A percentile compares a stretch with the other conserved stretches of the same genome.
Evolutionary conservation across 1,139 yeast species (phyloP).

Genomic region (Zhuliangozyma parablackwelliae): DNA sequence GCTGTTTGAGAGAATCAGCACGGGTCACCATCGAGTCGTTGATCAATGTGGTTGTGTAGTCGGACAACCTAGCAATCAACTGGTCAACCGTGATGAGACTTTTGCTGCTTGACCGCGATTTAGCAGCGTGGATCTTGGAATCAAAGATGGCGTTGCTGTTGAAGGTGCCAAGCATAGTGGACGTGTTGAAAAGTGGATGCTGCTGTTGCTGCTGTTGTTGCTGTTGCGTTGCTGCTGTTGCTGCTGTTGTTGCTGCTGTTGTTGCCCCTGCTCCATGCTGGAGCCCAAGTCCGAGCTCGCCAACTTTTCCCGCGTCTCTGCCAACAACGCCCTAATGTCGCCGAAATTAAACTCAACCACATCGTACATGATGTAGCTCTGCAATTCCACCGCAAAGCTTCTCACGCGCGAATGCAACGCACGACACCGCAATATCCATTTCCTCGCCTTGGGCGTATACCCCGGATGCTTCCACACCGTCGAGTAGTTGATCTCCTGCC

Average conservation of each 20-base stretch:
- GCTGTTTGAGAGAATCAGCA: constrained; percentile 47
- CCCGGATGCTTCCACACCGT: constrained; percentile 59
- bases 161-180: constrained; percentile 2
- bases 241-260: too few relatives aligned
- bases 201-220: neutral
- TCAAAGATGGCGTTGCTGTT: constrained; percentile 29
- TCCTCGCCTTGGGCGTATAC: constrained; percentile 37
- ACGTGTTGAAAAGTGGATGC: neutral
- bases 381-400: constrained; percentile 53
- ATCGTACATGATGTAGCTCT: constrained; percentile 54
- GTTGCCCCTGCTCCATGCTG: too few relatives aligned
- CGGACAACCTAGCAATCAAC: constrained; percentile 48
- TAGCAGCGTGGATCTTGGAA: constrained; percentile 16
- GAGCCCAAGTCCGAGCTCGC: neutral
- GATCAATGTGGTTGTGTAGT: constrained; percentile 60
- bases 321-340: constrained; percentile 28
- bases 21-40: constrained; percentile 68
- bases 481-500: constrained; percentile 71
- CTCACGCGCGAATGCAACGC: constrained; percentile 60
- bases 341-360: constrained; percentile 58
- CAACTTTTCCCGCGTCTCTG: constrained; percentile 14
- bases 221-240: too few relatives aligned
- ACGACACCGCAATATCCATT: constrained; percentile 58
- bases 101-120: neutral
- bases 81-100: constrained; percentile 42